Percentiles rank a stretch among this genome's conserved stretches.
Conservation (phyloP, 768 basidiomycete genomes). For the Boletus bicolor region DNA sequence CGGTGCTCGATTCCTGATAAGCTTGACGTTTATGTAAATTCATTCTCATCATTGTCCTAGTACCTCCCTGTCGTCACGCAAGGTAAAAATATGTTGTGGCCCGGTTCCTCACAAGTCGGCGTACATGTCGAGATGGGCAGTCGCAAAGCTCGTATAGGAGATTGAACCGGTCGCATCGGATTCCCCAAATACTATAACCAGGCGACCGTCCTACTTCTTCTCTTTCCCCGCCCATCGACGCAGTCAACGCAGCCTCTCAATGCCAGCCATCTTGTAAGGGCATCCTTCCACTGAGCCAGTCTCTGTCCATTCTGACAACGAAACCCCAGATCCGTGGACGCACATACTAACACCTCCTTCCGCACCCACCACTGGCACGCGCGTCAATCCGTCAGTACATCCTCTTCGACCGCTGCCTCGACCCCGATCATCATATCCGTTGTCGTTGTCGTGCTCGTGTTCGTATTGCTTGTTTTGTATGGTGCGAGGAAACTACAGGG, state of each 20-base stretch:
- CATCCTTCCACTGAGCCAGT: not conserved
- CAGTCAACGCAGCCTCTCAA: not conserved
- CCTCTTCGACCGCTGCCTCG: rapidly evolving
- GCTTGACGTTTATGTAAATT: too few species aligned
- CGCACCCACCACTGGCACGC: not conserved
- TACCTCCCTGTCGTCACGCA: not conserved
- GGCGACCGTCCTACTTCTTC: too few species aligned
- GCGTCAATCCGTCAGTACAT: not conserved
- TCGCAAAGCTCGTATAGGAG: not conserved
- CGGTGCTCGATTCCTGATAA: too few species aligned
- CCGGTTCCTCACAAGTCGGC: not conserved
- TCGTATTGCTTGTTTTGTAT: rapidly evolving
- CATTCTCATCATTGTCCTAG: too few species aligned
- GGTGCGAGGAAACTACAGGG: not conserved
- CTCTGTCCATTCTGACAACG: not conserved
- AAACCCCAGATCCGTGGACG: not conserved
- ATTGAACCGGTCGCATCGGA: too few species aligned
- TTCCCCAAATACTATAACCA: not conserved
- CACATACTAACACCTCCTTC: not conserved
- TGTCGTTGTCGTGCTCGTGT: rapidly evolving
- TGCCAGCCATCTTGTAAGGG: not conserved
- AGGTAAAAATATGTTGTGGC: not conserved
- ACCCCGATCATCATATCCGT: not conserved
- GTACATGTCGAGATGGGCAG: not conserved
- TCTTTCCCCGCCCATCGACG: not conserved